phyloP scores from a whole-genome alignment of 371 early-diverging fungal genomes.

The Mortierella sp. region DNA sequence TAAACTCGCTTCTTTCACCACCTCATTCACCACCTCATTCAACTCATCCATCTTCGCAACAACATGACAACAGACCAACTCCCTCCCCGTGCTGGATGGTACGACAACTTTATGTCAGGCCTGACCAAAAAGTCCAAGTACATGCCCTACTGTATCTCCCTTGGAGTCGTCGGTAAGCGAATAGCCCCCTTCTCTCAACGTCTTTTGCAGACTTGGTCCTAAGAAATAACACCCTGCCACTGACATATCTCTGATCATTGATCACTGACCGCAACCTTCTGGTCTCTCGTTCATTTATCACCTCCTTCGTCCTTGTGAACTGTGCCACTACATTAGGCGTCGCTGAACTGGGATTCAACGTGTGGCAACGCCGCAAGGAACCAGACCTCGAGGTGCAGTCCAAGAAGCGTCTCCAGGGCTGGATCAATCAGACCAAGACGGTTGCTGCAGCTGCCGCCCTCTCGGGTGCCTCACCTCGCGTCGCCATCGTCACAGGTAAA shows the following conservation, averaged over 20 bases:
- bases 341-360: background rate
- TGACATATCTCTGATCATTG: background rate
- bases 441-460: background rate
- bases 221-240: background rate
- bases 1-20: too few species aligned
- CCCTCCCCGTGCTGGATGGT: constrained; percentile 23
- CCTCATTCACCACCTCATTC: background rate
- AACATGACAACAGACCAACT: background rate
- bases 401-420: constrained; percentile 12
- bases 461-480: background rate
- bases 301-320: background rate
- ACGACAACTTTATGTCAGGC: constrained; percentile 11
- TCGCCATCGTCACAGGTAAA: constrained; percentile 32
- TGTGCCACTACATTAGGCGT: background rate
- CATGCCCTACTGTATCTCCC: background rate
- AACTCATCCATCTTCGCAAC: background rate
- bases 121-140: background rate
- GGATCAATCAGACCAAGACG: constrained; percentile 18
- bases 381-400: constrained; percentile 4
- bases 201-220: too few species aligned
- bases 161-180: constrained; percentile 8
- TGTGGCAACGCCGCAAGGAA: constrained; percentile 15
- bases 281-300: background rate
- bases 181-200: background rate
- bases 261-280: background rate